These are phyloP conservation scores for Fistulifera pelliculosa DNA, from an alignment of 108 stramenopile species.

Conservation along the genomic window DNA sequence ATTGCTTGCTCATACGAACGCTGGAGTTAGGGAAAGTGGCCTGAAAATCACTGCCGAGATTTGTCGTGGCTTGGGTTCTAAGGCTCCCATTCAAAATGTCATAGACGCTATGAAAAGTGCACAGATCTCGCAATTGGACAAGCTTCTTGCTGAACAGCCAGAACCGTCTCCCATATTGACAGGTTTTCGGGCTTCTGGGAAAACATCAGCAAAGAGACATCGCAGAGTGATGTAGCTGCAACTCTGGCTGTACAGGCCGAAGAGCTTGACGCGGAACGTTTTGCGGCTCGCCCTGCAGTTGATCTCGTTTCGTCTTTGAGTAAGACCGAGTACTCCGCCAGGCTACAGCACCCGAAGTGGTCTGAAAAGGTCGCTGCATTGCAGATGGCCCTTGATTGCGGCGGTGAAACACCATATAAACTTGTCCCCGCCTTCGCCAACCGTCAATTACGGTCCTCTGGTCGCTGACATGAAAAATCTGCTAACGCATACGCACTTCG, in stretches of 20 bases:
- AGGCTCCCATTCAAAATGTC: constrained; percentile 41
- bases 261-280: constrained; percentile 48
- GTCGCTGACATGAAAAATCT: constrained; percentile 63
- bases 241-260: constrained; percentile 44
- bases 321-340: constrained; percentile 56
- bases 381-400: constrained; percentile 54
- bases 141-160: constrained; percentile 32
- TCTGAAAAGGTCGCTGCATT: constrained; percentile 79
- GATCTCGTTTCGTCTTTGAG: constrained; percentile 50
- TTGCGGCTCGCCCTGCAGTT: constrained; percentile 53
- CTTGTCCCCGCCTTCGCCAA: constrained; percentile 39
- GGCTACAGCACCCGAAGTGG: constrained; percentile 71
- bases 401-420: constrained; percentile 81
- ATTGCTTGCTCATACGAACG: constrained; percentile 59
- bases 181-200: constrained; percentile 22
- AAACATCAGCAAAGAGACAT: constrained; percentile 11
- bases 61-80: constrained; percentile 73
- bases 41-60: constrained; percentile 71
- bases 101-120: constrained; percentile 66
- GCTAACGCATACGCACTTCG: constrained; percentile 74
- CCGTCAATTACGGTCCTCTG: constrained; percentile 59
- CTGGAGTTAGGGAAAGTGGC: constrained; percentile 62
- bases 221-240: constrained; percentile 37
- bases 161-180: constrained; percentile 21
- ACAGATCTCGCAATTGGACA: constrained; percentile 65